Evolutionary conservation across 2,329 filamentous ascomycete genomes (phyloP).

Genomic region (Calonectria honghensis): DNA sequence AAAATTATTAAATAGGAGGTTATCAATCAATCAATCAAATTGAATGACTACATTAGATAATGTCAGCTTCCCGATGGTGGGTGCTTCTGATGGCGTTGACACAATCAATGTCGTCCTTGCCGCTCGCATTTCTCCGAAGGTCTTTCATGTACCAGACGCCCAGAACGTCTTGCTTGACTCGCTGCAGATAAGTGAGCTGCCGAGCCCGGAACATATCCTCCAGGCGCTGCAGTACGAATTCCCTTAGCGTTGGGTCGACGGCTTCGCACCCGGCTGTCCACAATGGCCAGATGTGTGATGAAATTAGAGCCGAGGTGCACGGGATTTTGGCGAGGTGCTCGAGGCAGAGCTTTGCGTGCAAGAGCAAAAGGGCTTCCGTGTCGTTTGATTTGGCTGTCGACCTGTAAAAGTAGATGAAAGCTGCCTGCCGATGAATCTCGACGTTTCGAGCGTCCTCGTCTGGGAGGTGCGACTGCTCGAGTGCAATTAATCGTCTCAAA

Average conservation of each 20-base stretch:
- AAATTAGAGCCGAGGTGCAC: slow-evolving; percentile 4
- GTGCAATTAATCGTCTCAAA: not conserved
- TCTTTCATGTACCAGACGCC: slow-evolving; percentile 22
- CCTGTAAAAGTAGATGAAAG: slow-evolving; percentile 18
- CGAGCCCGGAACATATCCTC: slow-evolving; percentile 19
- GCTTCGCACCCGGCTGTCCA: slow-evolving; percentile 12
- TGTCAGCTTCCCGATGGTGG: slow-evolving; percentile 1
- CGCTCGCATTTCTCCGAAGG: not conserved
- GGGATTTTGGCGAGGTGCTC: slow-evolving; percentile 7
- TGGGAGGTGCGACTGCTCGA: not conserved
- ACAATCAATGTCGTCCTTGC: slow-evolving; percentile 19
- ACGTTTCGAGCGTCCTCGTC: slow-evolving; percentile 6
- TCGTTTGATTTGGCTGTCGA: slow-evolving; percentile 7
- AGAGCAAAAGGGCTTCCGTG: slow-evolving; percentile 1
- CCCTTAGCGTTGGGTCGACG: not conserved
- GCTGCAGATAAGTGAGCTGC: slow-evolving; percentile 9
- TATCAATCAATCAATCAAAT: not conserved
- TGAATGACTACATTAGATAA: not conserved
- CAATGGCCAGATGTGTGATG: slow-evolving; percentile 13
- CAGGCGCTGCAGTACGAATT: slow-evolving; percentile 3
- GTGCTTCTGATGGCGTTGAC: slow-evolving; percentile 21
- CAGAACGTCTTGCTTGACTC: slow-evolving; percentile 12
- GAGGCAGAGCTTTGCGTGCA: slow-evolving; percentile 4
- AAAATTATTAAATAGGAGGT: not conserved
- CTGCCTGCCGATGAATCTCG: slow-evolving; percentile 5